A percentile compares a stretch with the other conserved stretches of the same genome.
Evolutionary conservation across 768 basidiomycete species (phyloP).

Genomic region (Pleurotus sapidus): DNA sequence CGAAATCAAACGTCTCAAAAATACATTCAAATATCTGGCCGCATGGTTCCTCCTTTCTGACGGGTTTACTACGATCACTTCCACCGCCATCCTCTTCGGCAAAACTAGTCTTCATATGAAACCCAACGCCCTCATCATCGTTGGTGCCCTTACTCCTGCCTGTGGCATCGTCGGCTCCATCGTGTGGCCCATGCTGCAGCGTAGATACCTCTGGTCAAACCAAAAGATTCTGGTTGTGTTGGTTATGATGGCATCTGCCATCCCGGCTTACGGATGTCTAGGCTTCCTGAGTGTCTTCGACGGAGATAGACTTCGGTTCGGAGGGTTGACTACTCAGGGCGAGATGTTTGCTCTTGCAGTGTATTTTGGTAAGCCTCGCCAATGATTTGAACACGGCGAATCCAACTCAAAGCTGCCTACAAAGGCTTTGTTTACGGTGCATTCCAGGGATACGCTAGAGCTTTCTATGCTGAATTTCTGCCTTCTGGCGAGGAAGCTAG

Average conservation of each 20-base stretch:
- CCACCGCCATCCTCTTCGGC: slow-evolving; percentile 88
- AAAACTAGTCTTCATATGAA: slow-evolving; percentile 86
- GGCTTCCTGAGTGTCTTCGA: slow-evolving; percentile 65
- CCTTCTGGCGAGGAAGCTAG: slow-evolving; percentile 87
- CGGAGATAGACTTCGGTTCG: slow-evolving; percentile 41
- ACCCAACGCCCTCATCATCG: slow-evolving; percentile 70
- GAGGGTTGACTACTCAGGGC: slow-evolving; percentile 71
- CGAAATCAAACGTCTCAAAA: slow-evolving; percentile 70
- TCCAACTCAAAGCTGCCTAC: too few species aligned
- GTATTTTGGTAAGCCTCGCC: slow-evolving; percentile 49
- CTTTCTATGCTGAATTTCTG: slow-evolving; percentile 83
- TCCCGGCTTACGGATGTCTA: slow-evolving; percentile 81
- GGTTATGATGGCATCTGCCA: slow-evolving; percentile 59
- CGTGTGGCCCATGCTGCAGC: slow-evolving; percentile 75
- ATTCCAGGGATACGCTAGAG: slow-evolving; percentile 87
- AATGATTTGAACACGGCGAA: too few species aligned
- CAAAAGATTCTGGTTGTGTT: slow-evolving; percentile 62
- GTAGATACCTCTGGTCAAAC: slow-evolving; percentile 61
- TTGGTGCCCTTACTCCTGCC: slow-evolving; percentile 75
- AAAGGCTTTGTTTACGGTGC: slow-evolving; percentile 78
- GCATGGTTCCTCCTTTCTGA: slow-evolving; percentile 97
- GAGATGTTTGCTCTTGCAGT: slow-evolving; percentile 87
- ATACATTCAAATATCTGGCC: slow-evolving; percentile 86
- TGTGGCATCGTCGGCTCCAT: slow-evolving; percentile 85
- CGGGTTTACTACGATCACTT: slow-evolving; percentile 90